Evolutionary conservation across 2,329 filamentous ascomycete species (phyloP), one percentile per base, ranked within the genome.

Genomic region (Penicillium sp.): DNA sequence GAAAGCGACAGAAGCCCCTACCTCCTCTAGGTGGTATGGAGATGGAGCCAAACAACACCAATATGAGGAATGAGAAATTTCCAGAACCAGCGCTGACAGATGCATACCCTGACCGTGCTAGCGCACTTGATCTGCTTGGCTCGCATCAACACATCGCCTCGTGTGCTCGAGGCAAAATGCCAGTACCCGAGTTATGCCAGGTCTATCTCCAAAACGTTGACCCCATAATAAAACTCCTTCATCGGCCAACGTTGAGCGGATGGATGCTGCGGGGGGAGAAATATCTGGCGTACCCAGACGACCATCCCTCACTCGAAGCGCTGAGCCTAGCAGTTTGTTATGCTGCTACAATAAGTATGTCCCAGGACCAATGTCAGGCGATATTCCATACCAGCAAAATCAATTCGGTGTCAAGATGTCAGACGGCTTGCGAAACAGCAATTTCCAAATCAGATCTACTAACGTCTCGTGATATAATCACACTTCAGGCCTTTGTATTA

Each of bases 401-500:
- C 5, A 64, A 56, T 26, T 26, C 64, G 2, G 15, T 59, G 29
- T 56, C 50, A 5, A 60, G 56, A 19, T 67, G 50, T 60, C 67
- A 66, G 21, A 44, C 47, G 17, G 61, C 61, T 21, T 69, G 65
- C 29, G 68, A 70, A 35, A 47, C 58, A n/a, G 62, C 66, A 7
- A 49, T 69, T 45, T 63, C 59, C 35, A 60, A 53, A 46, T 57
- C 56, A 19, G 61, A 62, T 17, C 57, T 69, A 45, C 54, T 67
- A 13, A 56, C 58, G 9, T 65, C 65, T 26, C 58, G 26, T n/a
- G 61, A 69, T 49, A 60, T 69, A n/a, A 65, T 54, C n/a, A 64
- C 67, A 31, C 51, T 70, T 7, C 68, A 70, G 49, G 65, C 68
- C 11, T 70, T 70, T 58, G 67, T 69, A 21, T 49, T 70, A 26